These are phyloP conservation scores for Saturnispora sanitii DNA, from an alignment of 805 yeast species.

Conservation along the genomic window DNA sequence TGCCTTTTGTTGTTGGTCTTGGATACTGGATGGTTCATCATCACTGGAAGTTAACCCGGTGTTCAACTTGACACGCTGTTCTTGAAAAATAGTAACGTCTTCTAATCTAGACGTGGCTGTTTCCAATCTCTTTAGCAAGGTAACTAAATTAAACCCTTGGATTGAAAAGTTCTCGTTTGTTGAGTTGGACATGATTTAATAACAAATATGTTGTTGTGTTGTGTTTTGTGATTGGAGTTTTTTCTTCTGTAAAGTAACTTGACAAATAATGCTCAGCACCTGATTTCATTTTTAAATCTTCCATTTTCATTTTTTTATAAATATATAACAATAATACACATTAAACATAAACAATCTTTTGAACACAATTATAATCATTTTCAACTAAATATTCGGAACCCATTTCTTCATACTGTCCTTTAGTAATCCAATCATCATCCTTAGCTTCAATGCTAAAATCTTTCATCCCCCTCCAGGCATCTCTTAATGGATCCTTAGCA, in stretches of 20 bases:
- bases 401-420: slow-evolving; percentile 71
- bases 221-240: background rate
- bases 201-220: background rate
- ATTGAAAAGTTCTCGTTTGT: slow-evolving; percentile 33
- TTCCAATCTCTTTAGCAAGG: slow-evolving; percentile 71
- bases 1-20: background rate
- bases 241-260: too few relatives aligned
- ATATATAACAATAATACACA: background rate
- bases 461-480: slow-evolving; percentile 94
- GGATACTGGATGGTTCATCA: background rate
- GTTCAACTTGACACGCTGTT: slow-evolving; percentile 37
- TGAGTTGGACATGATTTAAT: slow-evolving; percentile 1
- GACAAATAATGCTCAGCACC: background rate
- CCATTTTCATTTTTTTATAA: background rate
- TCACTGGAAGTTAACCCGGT: too few relatives aligned
- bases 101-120: slow-evolving; percentile 91
- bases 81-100: slow-evolving; percentile 75
- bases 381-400: slow-evolving; percentile 87
- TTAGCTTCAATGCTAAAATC: slow-evolving; percentile 52
- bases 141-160: slow-evolving; percentile 81
- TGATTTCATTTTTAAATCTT: too few relatives aligned
- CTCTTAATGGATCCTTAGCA: slow-evolving; percentile 62
- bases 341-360: slow-evolving; percentile 1
- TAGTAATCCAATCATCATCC: slow-evolving; percentile 38
- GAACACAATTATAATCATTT: slow-evolving; percentile 54